Evolutionary conservation across 1,139 yeast genomes (phyloP), one percentile per base, ranked within the genome.

Genomic region (Kazachstania sp.): DNA sequence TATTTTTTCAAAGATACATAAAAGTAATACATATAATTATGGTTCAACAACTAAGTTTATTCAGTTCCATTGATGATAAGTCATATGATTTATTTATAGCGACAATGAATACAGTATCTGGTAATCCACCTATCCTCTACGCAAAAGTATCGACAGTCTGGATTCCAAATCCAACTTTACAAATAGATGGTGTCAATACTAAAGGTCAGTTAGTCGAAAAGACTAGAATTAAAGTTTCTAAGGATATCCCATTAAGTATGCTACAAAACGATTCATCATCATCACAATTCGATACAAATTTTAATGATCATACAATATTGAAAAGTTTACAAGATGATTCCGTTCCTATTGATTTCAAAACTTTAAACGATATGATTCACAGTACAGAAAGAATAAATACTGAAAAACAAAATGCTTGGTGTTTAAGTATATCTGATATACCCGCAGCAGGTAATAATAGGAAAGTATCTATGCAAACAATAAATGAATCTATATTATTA

Each of bases 371-470:
- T 13, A 36, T 49, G 36, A 39, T 48, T 3, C 31, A 44, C 7
- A 30, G 11, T 3, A 28, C 5, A 19, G 30, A 20, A 15, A n/a
- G 9, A n/a, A 23, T 16, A n/a, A 20, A 38, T 28, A 19, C 12
- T 28, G 37, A 26, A 23, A 37, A 36, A 16, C 36, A 41, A n/a
- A 31, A 34, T 4, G 45, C 57, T 15, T 85, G 95, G 95, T 74
- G 82, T 1, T 58, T 87, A 29, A 84, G 80, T 54, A 73, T 84
- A 20, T 71, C 81, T 8, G 97, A 88, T 66, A 83, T 87, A 15
- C 97, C 97, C 0, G 82, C 85, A 32, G 95, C 95, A 3, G 96
- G 96, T 8, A 85, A 75, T 51, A 58, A 52, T 41, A 77, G 78
- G 60, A 75, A 75, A 67, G 82, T 74, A 52, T 75, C 71, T 43